Evolutionary conservation across 768 basidiomycete genomes (phyloP), one percentile per base, ranked within the genome.

Genomic region (Mycena alexandri): DNA sequence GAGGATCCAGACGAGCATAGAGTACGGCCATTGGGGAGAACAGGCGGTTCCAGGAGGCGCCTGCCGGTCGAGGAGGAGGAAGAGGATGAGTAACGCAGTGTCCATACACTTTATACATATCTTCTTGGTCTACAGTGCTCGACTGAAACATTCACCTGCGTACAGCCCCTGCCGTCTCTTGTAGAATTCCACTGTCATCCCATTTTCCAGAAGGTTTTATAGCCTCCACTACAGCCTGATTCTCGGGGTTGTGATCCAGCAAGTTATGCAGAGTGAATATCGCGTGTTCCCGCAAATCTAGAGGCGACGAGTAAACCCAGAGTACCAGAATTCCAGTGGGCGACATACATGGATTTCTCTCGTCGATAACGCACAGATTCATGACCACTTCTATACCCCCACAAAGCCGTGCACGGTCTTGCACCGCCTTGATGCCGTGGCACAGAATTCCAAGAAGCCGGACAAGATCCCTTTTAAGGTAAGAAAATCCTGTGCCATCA

Each of bases 261-360:
- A 97, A 77, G 77, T 93, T 94, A 48, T 89, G 88, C 21, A 98
- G 82, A 21, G 94, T 86, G 70, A 98, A 90, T 46, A 98, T 87
- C 2, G 96, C 95, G 75, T 98, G 94, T 79, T 98, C 96, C 21
- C 95, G 90, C 52, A 99, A 81, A 79, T 94, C 96, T 95, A 74
- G 38, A 61, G 46, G 58, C 63, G 69, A 44, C 29, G 48, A 60
- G 58, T 61, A 53, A 72, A 63, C 54, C 14, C 25, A 48, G 67
- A 64, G 51, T 61, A 66, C 59, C 56, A 33, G 36, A 13, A 61
- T 65, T 59, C 47, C 73, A 55, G 38, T 22, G 56, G 63, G 53
- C 38, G 25, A 88, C 95, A 79, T 77, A 97, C 96, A 96, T 43
- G 96, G 96, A 78, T 96, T 98, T 63, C 91, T 81, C 72, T 96